phyloP scores from a whole-genome alignment of 306 rosid genomes.

The Dalbergia oliveri region DNA sequence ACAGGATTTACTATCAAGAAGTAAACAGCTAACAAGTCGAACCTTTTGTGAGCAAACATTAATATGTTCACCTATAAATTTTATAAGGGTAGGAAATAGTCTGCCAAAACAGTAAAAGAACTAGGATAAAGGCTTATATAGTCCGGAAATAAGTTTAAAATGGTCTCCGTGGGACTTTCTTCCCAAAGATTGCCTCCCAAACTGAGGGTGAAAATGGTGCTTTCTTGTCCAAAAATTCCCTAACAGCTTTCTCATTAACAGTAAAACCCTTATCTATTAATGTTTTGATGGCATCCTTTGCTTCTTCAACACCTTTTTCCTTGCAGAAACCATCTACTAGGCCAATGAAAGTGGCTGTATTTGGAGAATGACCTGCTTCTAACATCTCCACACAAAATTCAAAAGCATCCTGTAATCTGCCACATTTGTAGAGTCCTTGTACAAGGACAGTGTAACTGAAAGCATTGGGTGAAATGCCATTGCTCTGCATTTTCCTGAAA shows the following conservation, averaged over 20 bases:
- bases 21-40: slow-evolving; percentile 1
- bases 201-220: slow-evolving; percentile 62
- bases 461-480: slow-evolving; percentile 80
- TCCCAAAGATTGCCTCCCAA: slow-evolving; percentile 85
- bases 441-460: slow-evolving; percentile 77
- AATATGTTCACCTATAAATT: background rate
- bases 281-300: slow-evolving; percentile 57
- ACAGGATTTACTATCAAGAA: slow-evolving; percentile 4
- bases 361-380: slow-evolving; percentile 82
- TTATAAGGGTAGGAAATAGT: background rate
- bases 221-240: slow-evolving; percentile 76
- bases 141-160: slow-evolving; percentile 51
- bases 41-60: background rate
- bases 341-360: slow-evolving; percentile 77
- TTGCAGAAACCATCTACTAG: slow-evolving; percentile 69
- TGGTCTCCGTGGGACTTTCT: slow-evolving; percentile 55
- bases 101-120: slow-evolving; percentile 15
- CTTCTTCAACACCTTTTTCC: slow-evolving; percentile 74
- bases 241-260: slow-evolving; percentile 74
- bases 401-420: slow-evolving; percentile 60
- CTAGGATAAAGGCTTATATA: slow-evolving; percentile 36
- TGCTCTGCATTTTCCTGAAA: slow-evolving; percentile 86
- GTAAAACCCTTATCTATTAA: slow-evolving; percentile 75
- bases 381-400: slow-evolving; percentile 88
- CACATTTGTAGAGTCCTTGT: slow-evolving; percentile 72